A percentile compares a stretch with the other conserved stretches of the same genome.
These are phyloP conservation scores for Carpinus fangiana DNA, from an alignment of 306 rosid genomes.

Conservation along the genomic window DNA sequence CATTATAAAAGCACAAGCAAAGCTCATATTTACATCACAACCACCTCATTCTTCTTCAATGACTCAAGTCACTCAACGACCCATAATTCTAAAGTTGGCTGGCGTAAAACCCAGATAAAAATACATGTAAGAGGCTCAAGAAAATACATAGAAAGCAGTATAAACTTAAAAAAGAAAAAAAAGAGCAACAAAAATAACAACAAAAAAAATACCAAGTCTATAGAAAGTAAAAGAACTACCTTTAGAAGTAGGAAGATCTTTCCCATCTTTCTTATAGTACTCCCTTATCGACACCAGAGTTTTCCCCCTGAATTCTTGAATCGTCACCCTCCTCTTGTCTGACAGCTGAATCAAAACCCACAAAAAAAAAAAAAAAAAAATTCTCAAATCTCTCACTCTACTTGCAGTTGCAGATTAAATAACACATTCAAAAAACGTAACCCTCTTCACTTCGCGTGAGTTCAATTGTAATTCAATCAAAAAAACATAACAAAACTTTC, in stretches of 20 bases:
- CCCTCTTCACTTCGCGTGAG: too few species aligned
- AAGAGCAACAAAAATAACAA: too few species aligned
- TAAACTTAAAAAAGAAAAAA: neutral
- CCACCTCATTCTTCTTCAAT: neutral
- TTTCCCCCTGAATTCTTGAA: slow-evolving; percentile 59
- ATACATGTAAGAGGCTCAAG: too few species aligned
- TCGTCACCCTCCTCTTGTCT: slow-evolving; percentile 50
- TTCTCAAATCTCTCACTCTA: too few species aligned
- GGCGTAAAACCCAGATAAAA: too few species aligned
- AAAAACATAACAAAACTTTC: too few species aligned
- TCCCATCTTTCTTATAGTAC: slow-evolving; percentile 61
- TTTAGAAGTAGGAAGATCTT: slow-evolving; percentile 49
- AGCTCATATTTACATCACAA: neutral
- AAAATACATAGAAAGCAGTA: neutral
- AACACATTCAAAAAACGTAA: too few species aligned
- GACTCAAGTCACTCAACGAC: neutral
- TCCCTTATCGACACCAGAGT: slow-evolving; percentile 66
- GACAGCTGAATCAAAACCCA: slow-evolving; percentile 55
- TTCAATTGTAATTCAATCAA: too few species aligned
- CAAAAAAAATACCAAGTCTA: neutral
- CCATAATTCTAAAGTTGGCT: neutral
- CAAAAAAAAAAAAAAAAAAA: neutral
- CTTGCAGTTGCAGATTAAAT: too few species aligned
- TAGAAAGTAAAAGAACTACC: slow-evolving; percentile 36
- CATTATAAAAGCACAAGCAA: neutral